Percentiles rank a stretch among this genome's conserved stretches.
These are phyloP conservation scores for Populus euphratica DNA, from an alignment of 345 rosid genomes.

Conservation along the genomic window DNA sequence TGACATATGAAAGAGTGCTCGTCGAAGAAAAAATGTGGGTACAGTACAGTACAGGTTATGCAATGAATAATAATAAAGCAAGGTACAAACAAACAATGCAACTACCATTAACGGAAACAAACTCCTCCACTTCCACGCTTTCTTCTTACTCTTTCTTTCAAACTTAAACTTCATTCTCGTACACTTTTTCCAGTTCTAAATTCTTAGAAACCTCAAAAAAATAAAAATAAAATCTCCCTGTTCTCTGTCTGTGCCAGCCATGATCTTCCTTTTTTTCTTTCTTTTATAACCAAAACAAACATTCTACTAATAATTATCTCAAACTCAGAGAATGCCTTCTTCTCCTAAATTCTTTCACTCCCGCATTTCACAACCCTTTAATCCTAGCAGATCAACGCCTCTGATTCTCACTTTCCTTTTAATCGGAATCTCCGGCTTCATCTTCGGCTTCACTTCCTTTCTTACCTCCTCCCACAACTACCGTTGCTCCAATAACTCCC, in stretches of 20 bases:
- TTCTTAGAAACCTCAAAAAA: too few species aligned
- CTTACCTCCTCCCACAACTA: slow-evolving; percentile 27
- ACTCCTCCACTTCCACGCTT: too few species aligned
- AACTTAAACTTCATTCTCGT: too few species aligned
- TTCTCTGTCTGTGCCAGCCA: background rate
- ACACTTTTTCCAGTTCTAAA: too few species aligned
- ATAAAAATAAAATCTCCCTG: too few species aligned
- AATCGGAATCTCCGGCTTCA: slow-evolving; percentile 63
- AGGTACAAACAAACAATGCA: too few species aligned
- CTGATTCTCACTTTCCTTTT: slow-evolving; percentile 45
- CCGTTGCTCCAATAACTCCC: slow-evolving; percentile 14
- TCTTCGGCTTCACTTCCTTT: slow-evolving; percentile 54
- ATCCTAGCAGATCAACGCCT: slow-evolving; percentile 47
- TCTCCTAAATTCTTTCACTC: slow-evolving; percentile 62
- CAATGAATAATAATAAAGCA: too few species aligned
- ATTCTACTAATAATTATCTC: background rate
- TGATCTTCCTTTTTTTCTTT: background rate
- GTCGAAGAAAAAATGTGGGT: too few species aligned
- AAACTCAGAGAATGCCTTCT: slow-evolving; percentile 47
- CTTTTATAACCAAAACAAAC: background rate
- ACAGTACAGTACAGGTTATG: too few species aligned
- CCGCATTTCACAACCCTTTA: slow-evolving; percentile 30
- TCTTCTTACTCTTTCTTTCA: too few species aligned
- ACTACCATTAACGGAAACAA: too few species aligned
- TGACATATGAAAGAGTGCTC: too few species aligned